Base-by-base conservation (phyloP, 441 rosid genomes). In the Eruca vesicaria region DNA sequence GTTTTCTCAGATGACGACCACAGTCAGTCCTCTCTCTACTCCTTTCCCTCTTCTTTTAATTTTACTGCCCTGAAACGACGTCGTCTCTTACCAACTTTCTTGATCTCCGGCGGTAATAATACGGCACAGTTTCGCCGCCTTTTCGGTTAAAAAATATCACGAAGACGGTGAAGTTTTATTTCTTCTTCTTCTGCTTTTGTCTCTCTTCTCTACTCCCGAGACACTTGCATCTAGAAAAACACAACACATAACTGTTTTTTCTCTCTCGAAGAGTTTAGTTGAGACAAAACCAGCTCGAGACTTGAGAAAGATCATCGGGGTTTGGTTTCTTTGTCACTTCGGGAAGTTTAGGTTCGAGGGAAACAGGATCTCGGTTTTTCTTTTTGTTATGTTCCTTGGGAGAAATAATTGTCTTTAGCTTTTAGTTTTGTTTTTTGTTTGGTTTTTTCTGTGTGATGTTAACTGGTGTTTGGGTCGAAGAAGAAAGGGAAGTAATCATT, bases 361-460 rank as follows among this genome's bases (percentile, higher is more conserved):
- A 76, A 35, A 74, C 75, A 70, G 69, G 80, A 80, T 53, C 73
- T 74, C 58, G 10, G 41, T 2, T 58, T 38, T 19, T 38, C 10
- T 65, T 32, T 18, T 26, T 9, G 6, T 19, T 16, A 23, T 50
- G 28, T 11, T 60, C 74, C 20, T 61, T 73, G 56, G 65, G 63
- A 65, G 82, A 58, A 67, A 82, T 76, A 86, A 60, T 81, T 79
- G 56, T 75, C 41, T 33, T 53, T 62, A 59, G 72, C 50, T 75
- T 68, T 45, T 41, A 55, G 65, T 36, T 26, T 77, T 11, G 4
- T 41, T 41, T 75, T 68, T 32, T 41, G 21, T 36, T 55, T 41
- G 28, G 14, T n/a, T 36, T 45, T 19, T 31, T 68, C 65, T 78
- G 31, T 86, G 86, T 81, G 73, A 87, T 86, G 92, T 77, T 77